phyloP scores from a whole-genome alignment of 768 basidiomycete species.

The Dendrothele bispora region DNA sequence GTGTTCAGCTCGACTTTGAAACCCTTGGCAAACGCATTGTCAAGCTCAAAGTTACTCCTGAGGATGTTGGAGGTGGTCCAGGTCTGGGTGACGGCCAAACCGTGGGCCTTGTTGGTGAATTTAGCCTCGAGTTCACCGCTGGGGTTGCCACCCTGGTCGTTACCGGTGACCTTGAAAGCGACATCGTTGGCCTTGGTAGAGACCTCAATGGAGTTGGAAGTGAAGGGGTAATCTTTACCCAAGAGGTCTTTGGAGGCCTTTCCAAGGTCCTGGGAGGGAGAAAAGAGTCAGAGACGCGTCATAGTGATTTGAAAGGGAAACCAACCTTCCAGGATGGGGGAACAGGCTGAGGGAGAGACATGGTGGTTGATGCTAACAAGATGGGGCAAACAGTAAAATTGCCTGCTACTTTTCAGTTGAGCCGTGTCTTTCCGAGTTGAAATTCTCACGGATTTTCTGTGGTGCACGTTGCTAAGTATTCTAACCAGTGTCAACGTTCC shows the following conservation, averaged over 20 bases:
- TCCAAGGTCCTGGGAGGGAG: slow-evolving; percentile 75
- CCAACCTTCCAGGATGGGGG: slow-evolving; percentile 95
- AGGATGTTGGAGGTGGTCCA: slow-evolving; percentile 96
- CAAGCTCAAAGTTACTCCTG: slow-evolving; percentile 89
- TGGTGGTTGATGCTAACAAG: slow-evolving; percentile 37
- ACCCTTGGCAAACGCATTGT: slow-evolving; percentile 96
- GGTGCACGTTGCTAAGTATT: too few relatives aligned
- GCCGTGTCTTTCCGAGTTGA: too few relatives aligned
- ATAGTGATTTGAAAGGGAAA: too few relatives aligned
- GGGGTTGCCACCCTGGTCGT: slow-evolving; percentile 66
- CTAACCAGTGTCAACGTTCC: too few relatives aligned
- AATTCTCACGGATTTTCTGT: too few relatives aligned
- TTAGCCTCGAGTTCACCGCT: slow-evolving; percentile 94
- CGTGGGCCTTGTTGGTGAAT: slow-evolving; percentile 88
- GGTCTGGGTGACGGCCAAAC: slow-evolving; percentile 89
- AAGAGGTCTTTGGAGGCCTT: slow-evolving; percentile 97
- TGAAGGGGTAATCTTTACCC: slow-evolving; percentile 88
- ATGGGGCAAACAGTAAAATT: slow-evolving; percentile 17
- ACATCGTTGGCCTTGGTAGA: slow-evolving; percentile 90
- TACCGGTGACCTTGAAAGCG: slow-evolving; percentile 90
- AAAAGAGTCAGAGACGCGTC: too few relatives aligned
- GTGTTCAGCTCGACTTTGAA: slow-evolving; percentile 92
- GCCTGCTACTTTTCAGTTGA: too few relatives aligned
- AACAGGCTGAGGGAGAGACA: slow-evolving; percentile 94
- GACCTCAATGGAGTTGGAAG: slow-evolving; percentile 71